Conservation (phyloP, 805 yeast species). For the Pichia sporocuriosa region DNA sequence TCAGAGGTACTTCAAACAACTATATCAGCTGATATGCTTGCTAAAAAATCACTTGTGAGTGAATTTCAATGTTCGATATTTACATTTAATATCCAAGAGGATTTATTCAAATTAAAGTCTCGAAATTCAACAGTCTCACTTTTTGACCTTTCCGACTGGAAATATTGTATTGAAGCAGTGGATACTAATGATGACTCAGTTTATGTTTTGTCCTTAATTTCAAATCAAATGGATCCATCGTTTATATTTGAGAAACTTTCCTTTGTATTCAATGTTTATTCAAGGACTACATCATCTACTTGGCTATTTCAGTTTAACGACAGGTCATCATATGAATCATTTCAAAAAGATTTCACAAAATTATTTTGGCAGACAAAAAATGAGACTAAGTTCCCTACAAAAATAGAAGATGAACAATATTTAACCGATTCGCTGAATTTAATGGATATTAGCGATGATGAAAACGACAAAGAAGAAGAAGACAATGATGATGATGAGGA, state of each 20-base stretch:
- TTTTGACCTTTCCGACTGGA: slow-evolving; percentile 41
- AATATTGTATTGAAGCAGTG: slow-evolving; percentile 44
- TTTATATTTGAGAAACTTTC: slow-evolving; percentile 50
- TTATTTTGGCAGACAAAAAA: slow-evolving; percentile 59
- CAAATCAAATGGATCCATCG: slow-evolving; percentile 54
- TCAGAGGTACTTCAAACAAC: slow-evolving; percentile 20
- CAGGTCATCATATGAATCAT: slow-evolving; percentile 35
- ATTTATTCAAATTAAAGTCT: slow-evolving; percentile 40
- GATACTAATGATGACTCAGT: slow-evolving; percentile 14
- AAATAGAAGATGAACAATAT: slow-evolving; percentile 46
- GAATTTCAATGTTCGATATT: slow-evolving; percentile 34
- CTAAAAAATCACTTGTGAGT: slow-evolving; percentile 19
- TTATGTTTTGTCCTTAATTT: slow-evolving; percentile 35
- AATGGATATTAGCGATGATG: slow-evolving; percentile 28
- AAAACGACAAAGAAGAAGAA: not conserved
- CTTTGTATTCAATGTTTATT: slow-evolving; percentile 58
- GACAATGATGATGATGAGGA: slow-evolving; percentile 30
- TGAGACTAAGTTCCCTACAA: slow-evolving; percentile 40
- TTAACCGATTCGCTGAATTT: slow-evolving; percentile 44
- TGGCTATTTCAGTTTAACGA: slow-evolving; percentile 54
- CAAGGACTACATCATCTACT: slow-evolving; percentile 41
- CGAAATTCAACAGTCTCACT: slow-evolving; percentile 32
- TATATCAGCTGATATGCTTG: slow-evolving; percentile 7
- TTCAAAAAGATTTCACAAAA: slow-evolving; percentile 47
- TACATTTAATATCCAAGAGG: slow-evolving; percentile 47